A percentile compares a stretch with the other conserved stretches of the same genome.
These are phyloP conservation scores for Sistotremastrum suecicum DNA, from an alignment of 768 basidiomycete genomes.

Conservation along the genomic window DNA sequence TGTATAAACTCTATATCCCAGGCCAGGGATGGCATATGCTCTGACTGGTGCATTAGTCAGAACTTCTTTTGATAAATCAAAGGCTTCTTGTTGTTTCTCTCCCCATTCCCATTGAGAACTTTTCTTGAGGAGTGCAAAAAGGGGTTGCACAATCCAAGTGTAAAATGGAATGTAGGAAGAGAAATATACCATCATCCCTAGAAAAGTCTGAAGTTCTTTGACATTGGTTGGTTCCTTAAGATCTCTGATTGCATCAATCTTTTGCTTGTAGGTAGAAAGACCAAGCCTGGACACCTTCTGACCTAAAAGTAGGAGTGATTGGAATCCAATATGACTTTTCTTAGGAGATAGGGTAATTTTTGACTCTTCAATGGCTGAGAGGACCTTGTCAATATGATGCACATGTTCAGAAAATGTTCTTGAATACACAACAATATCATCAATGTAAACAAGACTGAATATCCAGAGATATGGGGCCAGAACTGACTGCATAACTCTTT, in stretches of 20 bases:
- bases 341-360: conserved; percentile 19
- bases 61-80: conserved; percentile 15
- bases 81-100: conserved; percentile 14
- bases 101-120: conserved; percentile 13
- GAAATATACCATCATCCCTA: conserved; percentile 27
- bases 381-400: conserved; percentile 14
- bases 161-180: conserved; percentile 22
- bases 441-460: conserved; percentile 27
- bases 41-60: conserved; percentile 19
- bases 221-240: conserved; percentile 13
- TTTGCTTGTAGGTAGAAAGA: conserved; percentile 23
- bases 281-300: conserved; percentile 26
- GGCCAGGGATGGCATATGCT: conserved; percentile 16
- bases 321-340: conserved; percentile 22
- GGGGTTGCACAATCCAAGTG: conserved; percentile 18
- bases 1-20: conserved; percentile 22
- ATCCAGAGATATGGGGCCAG: conserved; percentile 17
- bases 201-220: conserved; percentile 17
- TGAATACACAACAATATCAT: conserved; percentile 26
- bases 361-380: conserved; percentile 14
- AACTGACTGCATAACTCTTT: conserved; percentile 10
- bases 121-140: conserved; percentile 21
- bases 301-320: conserved; percentile 21
- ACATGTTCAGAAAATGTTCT: conserved; percentile 16
- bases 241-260: conserved; percentile 20